Evolutionary conservation across 306 rosid genomes (phyloP), one percentile per base, ranked within the genome.

Genomic region (Betula pendula): DNA sequence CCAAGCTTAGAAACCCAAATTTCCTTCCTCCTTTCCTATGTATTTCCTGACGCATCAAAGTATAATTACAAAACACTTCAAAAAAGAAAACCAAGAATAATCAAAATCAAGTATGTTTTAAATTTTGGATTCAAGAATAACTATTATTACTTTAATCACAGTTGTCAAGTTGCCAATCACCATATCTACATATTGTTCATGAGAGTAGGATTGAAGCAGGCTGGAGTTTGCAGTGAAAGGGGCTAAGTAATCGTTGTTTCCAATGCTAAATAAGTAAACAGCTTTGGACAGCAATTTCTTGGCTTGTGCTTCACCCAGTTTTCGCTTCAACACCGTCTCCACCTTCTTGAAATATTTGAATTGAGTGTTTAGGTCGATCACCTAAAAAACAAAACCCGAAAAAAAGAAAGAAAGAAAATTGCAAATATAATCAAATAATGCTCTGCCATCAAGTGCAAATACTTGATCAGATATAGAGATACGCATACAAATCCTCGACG

Each of bases 11-110:
- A 38, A 38, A 38, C 42, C 42, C 82, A 75, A 84, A 77, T 77
- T 84, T 84, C 52, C 88, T 81, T 24, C 81, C 88, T 63, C 88
- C 85, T 13, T 10, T 25, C 16, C 63, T 50, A 51, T 77, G 70
- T 56, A 84, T 74, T 65, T 65, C 83, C 85, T 81, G 20, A 44
- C 50, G 12, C 31, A 45, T 52, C 40, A 63, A 60, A 4, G 38
- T 44, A 17, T 6, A 15, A 58, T 38, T 38, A 38, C 7, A 12
- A 55, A 45, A 17, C 24, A 14, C 49, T 48, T n/a, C 40, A 48
- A 59, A 45, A 42, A 12, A 0, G 17, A 2, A 45, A 1, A 38
- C 8, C 42, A 38, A 38, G 7, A 38, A 38, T 38, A 38, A 38
- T 38, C 42, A 38, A 38, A 5, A 38, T 38, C 42, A 38, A 38